Base-by-base conservation (phyloP, 2,329 filamentous ascomycete species). In the Xylariaceae sp. region DNA sequence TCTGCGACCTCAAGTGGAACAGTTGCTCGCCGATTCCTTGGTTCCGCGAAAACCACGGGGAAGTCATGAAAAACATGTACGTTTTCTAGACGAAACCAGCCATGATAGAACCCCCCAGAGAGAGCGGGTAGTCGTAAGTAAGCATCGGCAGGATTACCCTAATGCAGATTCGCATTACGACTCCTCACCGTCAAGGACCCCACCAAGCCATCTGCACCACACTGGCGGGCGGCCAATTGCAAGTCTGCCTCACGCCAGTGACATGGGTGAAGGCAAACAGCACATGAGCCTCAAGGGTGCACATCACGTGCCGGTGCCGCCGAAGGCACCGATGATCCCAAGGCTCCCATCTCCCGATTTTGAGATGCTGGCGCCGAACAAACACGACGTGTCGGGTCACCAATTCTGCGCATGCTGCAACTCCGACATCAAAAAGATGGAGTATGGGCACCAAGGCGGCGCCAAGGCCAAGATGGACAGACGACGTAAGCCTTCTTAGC, bases 301-400 rank as follows among this genome's bases (percentile, higher is more conserved):
- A 21, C 40, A 50, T 29, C 44, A 47, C 16, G 16, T 29, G 19
- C 45, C 55, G 7, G 19, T 52, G 14, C 61, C 59, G 16, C 65
- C 65, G 18, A 48, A 51, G 32, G 61, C 67, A 20, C 66, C 67
- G 5, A 44, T 51, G 42, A 67, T 68, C 43, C 56, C 65, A 32
- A 64, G 67, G 42, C 63, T 67, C 18, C 63, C 66, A 18, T 67
- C 67, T 12, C 67, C 67, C 9, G 66, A 70, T 40, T 59, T 69
- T n/a, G 64, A 67, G 21, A 52, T 48, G 18, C 41, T 46, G 26
- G 61, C 53, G 5, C 50, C 45, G 48, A 44, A 54, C 42, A 52
- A 61, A 20, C 18, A 49, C 26, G 52, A 57, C 18, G 18, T 49
- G n/a, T 32, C 20, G 18, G 48, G 32, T n/a, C 47, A 60, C 45